Evolutionary conservation across 495 filamentous ascomycete genomes (phyloP).

Genomic region (Neurospora sp.): DNA sequence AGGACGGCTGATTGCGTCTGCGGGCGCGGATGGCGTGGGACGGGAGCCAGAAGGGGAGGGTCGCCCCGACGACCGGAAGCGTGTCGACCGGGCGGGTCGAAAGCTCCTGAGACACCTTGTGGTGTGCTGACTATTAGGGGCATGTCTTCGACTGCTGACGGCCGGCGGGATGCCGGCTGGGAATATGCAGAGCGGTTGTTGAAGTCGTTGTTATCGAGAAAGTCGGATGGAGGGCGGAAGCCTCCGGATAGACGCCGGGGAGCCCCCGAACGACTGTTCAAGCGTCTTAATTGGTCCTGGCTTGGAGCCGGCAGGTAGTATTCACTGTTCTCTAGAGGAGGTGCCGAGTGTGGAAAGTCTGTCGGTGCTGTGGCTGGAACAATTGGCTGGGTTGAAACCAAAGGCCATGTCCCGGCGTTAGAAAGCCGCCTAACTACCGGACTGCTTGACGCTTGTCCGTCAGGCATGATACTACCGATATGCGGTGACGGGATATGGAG

Average conservation of each 20-base stretch:
- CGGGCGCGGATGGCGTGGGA: conserved; percentile 32
- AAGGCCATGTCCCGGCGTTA: conserved; percentile 37
- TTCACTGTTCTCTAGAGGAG: conserved; percentile 18
- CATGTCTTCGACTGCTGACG: conserved; percentile 21
- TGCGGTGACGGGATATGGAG: conserved; percentile 19
- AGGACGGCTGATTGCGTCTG: conserved; percentile 26
- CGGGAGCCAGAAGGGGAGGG: conserved; percentile 30
- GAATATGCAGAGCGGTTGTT: conserved; percentile 7
- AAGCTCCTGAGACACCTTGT: conserved; percentile 33
- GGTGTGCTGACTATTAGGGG: conserved; percentile 41
- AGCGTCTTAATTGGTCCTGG: conserved; percentile 19
- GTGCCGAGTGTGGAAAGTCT: conserved; percentile 36
- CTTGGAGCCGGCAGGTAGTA: conserved; percentile 22
- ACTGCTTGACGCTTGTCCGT: background rate
- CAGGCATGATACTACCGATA: conserved; percentile 4
- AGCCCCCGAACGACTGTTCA: conserved; percentile 9
- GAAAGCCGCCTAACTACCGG: conserved; percentile 24
- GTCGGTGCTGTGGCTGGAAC: conserved; percentile 4
- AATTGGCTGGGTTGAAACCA: conserved; percentile 14
- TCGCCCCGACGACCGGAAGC: conserved; percentile 17
- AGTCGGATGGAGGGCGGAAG: conserved; percentile 23
- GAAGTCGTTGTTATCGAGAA: conserved; percentile 14
- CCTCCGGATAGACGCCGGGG: conserved; percentile 22
- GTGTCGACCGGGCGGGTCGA: conserved; percentile 26
- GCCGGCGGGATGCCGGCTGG: conserved; percentile 6